Base-by-base conservation (phyloP, 257 asterid species). In the Haberlea rhodopensis region DNA sequence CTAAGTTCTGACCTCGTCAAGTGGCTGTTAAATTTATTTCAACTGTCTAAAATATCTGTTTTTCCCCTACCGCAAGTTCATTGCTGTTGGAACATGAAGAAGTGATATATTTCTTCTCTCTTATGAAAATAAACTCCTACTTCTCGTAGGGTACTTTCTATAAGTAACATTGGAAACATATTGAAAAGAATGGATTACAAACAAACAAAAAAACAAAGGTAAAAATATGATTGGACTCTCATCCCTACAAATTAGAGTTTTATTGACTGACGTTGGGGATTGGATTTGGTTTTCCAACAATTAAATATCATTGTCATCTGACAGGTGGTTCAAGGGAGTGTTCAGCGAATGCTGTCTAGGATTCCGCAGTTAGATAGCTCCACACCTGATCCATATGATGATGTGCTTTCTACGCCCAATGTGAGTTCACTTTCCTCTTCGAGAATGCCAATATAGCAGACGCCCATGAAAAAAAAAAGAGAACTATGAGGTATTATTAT, bases 361-460 rank as follows among this genome's bases (percentile, higher is more conserved):
- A 82, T 86, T 70, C 84, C 94, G 60, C 97, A 91, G 78, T 69
- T 74, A 53, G 97, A 90, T 63, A 96, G 97, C 22, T 96, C 96
- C 60, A 80, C 78, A 15, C 89, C 94, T 57, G 96, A 84, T 82
- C 87, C 95, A 53, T 88, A 88, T 52, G 96, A 88, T 77, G 96
- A 90, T n/a, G 82, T 66, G 24, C 95, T 85, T 26, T 82, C 97
- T 28, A 88, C 97, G 19, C 97, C 96, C 28, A 90, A 85, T 75
- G 97, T 90, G 75, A 77, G 89, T 65, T 74, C 51, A 52, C n/a
- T n/a, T n/a, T n/a, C n/a, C n/a, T n/a, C n/a, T n/a, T n/a, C n/a
- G n/a, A n/a, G n/a, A n/a, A n/a, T n/a, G n/a, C n/a, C n/a, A n/a
- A n/a, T n/a, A n/a, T n/a, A n/a, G n/a, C n/a, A n/a, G n/a, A n/a